Conservation (phyloP, 208 protist species). For the Leishmania lainsoni region DNA sequence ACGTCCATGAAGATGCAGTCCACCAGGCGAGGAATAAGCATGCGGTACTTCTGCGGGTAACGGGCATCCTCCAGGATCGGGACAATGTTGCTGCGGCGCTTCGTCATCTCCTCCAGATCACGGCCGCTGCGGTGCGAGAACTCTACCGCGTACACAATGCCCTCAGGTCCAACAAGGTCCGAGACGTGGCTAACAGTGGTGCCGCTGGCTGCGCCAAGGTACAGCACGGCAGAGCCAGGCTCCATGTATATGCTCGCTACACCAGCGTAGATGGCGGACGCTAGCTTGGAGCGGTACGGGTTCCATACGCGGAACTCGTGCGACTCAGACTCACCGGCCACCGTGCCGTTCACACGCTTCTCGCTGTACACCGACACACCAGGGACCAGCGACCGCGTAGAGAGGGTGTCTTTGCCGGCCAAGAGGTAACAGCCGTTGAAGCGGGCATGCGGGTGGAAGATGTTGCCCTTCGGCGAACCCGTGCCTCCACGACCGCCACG, state of each 20-base stretch:
- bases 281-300: constrained; percentile 99
- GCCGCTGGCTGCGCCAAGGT: constrained; percentile 99
- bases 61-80: constrained; percentile 99
- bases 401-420: constrained; percentile 97
- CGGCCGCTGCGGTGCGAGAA: constrained; percentile 99
- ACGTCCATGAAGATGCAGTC: constrained; percentile 99
- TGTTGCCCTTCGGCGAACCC: constrained; percentile 66
- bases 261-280: constrained; percentile 98
- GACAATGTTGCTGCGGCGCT: constrained; percentile 99
- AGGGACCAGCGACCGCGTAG: constrained; percentile 97
- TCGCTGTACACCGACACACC: constrained; percentile 99
- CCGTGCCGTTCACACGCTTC: constrained; percentile 96
- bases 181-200: constrained; percentile 99
- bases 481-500: constrained; percentile 59
- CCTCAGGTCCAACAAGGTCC: constrained; percentile 99
- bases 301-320: constrained; percentile 99
- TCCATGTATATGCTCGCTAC: constrained; percentile 98
- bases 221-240: constrained; percentile 98
- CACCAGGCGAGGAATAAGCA: constrained; percentile 98
- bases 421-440: constrained; percentile 98
- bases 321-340: constrained; percentile 70
- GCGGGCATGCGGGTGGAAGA: constrained; percentile 97
- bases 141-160: constrained; percentile 99
- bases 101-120: constrained; percentile 99
- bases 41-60: constrained; percentile 99